Base-by-base conservation (phyloP, 495 filamentous ascomycete genomes). In the Daldinia concentrica region DNA sequence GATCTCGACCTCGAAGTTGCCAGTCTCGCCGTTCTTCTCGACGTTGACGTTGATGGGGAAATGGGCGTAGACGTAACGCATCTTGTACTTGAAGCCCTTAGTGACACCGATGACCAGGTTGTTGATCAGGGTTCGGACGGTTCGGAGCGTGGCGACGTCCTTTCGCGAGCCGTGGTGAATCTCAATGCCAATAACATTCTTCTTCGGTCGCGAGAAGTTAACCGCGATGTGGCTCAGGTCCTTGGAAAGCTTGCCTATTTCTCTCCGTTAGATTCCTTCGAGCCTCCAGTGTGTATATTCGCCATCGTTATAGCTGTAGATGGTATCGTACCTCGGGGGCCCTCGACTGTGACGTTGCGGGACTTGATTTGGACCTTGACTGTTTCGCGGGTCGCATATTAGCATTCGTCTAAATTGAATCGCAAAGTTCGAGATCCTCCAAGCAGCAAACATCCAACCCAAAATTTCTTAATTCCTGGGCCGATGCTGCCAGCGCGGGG, bases 21-120 rank as follows among this genome's bases (percentile, higher is more conserved):
- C 94, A 72, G 93, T 95, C 86, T 98, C 94, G 75, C 82, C 81
- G 88, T 96, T 95, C 91, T 96, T 94, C 68, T 98, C 93, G 74
- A 99, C 84, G 87, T 98, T 98, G 82, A 99, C 95, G 88, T 98
- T 99, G 93, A 99, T 99, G 81, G 95, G 95, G 82, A 99, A 99
- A 90, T 99, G 95, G 77, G 95, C 95, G 83, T 99, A 99, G 85
- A 99, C 95, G 85, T 99, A 99, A 74, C 95, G 92, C 95, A 99
- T 98, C 92, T 98, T 99, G 92, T 99, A 99, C 87, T 95, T 95
- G 92, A 92, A 99, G 69, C 95, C 95, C 86, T 92, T 94, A 79
- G 96, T 99, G 68, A 99, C 95, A 83, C 95, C 95, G 80, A 93
- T 91, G 84, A 98, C 92, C 82, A 99, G 77, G 90, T 99, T 99